Conservation (phyloP, 257 asterid genomes). For the Ilex aquifolium region DNA sequence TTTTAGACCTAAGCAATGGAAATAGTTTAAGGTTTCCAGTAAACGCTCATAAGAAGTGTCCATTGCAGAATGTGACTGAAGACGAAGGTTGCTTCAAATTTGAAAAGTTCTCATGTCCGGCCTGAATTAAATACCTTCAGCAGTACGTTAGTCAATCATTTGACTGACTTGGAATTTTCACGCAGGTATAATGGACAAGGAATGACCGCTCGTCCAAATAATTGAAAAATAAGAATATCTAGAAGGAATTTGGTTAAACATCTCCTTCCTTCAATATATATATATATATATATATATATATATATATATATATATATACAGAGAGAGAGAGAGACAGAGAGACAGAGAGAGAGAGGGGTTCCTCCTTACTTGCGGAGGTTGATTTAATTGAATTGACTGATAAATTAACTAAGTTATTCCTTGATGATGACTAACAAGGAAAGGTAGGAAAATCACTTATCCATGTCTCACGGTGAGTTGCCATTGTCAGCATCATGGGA, state of each 20-base stretch:
- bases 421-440: too few relatives aligned
- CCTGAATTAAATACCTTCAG: constrained; percentile 2
- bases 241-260: constrained; percentile 29
- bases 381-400: background rate
- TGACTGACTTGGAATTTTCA: constrained; percentile 19
- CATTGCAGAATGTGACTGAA: too few relatives aligned
- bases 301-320: too few relatives aligned
- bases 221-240: constrained; percentile 10
- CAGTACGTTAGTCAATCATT: constrained; percentile 1
- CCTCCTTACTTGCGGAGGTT: constrained; percentile 20
- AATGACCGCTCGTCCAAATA: background rate
- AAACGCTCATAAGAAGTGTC: too few relatives aligned
- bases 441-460: too few relatives aligned
- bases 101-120: too few relatives aligned
- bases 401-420: too few relatives aligned
- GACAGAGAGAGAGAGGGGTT: constrained; percentile 15
- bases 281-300: too few relatives aligned
- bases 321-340: background rate
- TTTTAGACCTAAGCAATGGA: too few relatives aligned
- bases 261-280: background rate
- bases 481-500: too few relatives aligned
- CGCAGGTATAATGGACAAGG: constrained; percentile 6
- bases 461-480: too few relatives aligned
- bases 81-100: background rate
- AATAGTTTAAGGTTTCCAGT: too few relatives aligned